Base-by-base conservation (phyloP, 1,284 basidiomycete species). In the Bondarzewia mesenterica region DNA sequence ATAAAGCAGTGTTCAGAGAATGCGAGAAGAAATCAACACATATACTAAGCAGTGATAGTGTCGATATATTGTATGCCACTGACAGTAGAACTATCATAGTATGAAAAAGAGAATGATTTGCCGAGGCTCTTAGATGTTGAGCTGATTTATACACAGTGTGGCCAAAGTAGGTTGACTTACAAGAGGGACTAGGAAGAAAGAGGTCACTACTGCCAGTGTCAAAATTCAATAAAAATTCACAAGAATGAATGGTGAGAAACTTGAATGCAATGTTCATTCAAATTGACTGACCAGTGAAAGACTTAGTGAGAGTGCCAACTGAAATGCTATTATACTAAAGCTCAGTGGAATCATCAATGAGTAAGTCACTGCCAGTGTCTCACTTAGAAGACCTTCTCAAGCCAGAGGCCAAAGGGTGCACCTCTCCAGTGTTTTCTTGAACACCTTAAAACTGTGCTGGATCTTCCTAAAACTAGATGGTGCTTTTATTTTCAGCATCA, bases 51-150 rank as follows among this genome's bases (percentile, higher is more conserved):
- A 15, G 40, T 35, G 8, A 73, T 61, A 6, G 56, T 60, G 42
- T 75, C 71, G 18, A 51, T 50, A 47, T 64, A 70, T 51, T 66
- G 54, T 38, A 59, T 50, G n/a, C 67, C 63, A 7, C n/a, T 14
- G 23, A 63, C 63, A 8, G 50, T 48, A 5, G 68, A 65, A 15
- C 65, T 63, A 50, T 71, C 67, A 2, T 61, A 66, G 38, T 64
- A 73, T 8, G 36, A 2, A 14, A 67, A 50, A 1, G 42, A 39
- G 56, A 69, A 72, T 0, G 40, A 48, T 26, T 46, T 48, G n/a
- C 54, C 25, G 25, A 63, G 45, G 47, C 64, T 50, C 2, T 53
- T 39, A n/a, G 69, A 52, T 0, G 68, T 58, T 3, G 60, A 60
- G 44, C 67, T 72, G 8, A 62, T 26, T 63, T 48, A 54, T 70